Evolutionary conservation across 2,329 filamentous ascomycete genomes (phyloP), one percentile per base, ranked within the genome.

Genomic region (Neonectria sp.): DNA sequence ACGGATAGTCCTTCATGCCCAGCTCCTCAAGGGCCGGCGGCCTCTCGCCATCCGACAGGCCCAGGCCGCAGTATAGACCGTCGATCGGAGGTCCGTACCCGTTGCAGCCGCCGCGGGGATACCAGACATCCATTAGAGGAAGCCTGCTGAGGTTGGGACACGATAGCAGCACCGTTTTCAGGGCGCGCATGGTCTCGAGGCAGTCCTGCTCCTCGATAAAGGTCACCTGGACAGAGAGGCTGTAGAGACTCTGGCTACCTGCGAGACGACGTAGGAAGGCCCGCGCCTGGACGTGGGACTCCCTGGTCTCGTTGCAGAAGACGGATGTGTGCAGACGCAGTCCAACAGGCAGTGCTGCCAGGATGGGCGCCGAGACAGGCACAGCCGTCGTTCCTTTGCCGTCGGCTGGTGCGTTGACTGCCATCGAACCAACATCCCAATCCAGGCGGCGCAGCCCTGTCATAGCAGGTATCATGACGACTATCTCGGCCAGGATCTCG

Each of bases 81-180:
- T 25, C 29, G 2, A 2, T 8, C 12, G 15, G 27, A 3, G 56
- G 67, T 13, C 59, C 55, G 27, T 63, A 60, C 1, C 31, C 51
- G 2, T 13, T 5, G 24, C 45, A 60, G 45, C 45, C 55, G 45
- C 13, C 29, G 2, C 52, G 45, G 12, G 56, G 56, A 43, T 64
- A 67, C 46, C 53, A 64, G n/a, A 67, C 24, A 17, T 69, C 53
- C 8, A 69, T 21, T 0, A 27, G 0, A 3, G 67, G 67, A 33
- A 69, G 11, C 13, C 56, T 58, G 24, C 31, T 40, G 37, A 69
- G 59, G n/a, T 63, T 66, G 25, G 63, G 67, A 24, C 67, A 69
- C 24, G 67, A 64, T 37, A 69, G 37, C 4, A 69, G 46, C 2
- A 69, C 67, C 8, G 29, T 31, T 24, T 67, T 69, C 5, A 67